Evolutionary conservation across 139 green algal species (phyloP), one percentile per base, ranked within the genome.

Genomic region (Chlamydomonas sp.): DNA sequence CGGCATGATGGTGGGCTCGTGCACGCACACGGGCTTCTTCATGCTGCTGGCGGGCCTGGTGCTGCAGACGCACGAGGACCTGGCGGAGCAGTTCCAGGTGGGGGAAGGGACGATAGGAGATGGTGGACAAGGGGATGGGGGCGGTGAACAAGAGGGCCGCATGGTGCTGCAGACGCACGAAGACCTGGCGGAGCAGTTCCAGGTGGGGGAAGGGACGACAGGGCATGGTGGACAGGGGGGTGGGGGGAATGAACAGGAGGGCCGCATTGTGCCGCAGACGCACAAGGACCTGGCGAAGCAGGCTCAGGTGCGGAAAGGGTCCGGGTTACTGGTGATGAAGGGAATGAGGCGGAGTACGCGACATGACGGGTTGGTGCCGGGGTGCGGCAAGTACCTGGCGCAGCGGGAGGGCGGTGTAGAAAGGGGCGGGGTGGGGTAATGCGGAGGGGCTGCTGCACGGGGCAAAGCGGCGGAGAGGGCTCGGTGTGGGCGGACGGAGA

Each of bases 1-100:
- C 49, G 85, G 85, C 5, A 61, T 85, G 20, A 78, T 89, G 66
- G 60, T 89, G 60, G 85, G 77, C 49, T 64, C 66, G 31, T 83
- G 77, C 68, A 73, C 31, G 9, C 85, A 89, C 77, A 89, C 85
- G 18, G 78, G 77, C 67, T 85, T 77, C 66, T 89, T 89, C 77
- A 79, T 84, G 66, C 69, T 89, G 7, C 78, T 89, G 59, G 67
- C 77, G 7, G 85, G 85, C 9, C 85, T 89, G 49, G 78, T 89
- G 64, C 69, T 89, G 77, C 77, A 89, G 67, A 80, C 68, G 57
- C 85, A 83, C n/a, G 69, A 89, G 16, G 1, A 15, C 2, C 10
- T 85, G 58, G 78, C 78, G 60, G 4, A 77, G 14, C 2, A 57
- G 3, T 73, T 89, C 31, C 1, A 62, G 77, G 77, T 87, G 61